Evolutionary conservation across 1,284 basidiomycete species (phyloP).

Genomic region (Irpex sp.): DNA sequence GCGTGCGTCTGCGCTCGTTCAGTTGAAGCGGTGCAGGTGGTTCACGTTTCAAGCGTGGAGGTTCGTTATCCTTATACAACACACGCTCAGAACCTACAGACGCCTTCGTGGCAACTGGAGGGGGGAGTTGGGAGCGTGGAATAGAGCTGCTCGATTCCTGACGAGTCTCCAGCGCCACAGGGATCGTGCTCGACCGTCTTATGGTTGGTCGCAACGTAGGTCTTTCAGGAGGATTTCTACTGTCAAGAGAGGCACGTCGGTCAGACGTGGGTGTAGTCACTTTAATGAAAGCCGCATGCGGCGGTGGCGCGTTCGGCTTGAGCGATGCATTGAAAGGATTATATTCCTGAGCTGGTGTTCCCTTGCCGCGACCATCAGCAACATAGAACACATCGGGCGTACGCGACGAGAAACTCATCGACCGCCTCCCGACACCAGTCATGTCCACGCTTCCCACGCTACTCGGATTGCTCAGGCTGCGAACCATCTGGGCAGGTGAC

Average conservation of each 20-base stretch:
- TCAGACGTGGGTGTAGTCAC: neutral
- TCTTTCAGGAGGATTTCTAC: neutral
- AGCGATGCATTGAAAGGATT: constrained; percentile 10
- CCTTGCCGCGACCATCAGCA: constrained; percentile 16
- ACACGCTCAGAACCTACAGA: neutral
- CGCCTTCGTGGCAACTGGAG: constrained; percentile 1
- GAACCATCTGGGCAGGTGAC: constrained; percentile 6
- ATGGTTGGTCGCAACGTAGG: constrained; percentile 1
- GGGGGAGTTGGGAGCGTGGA: constrained; percentile 6
- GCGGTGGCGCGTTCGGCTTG: neutral
- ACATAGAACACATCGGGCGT: constrained; percentile 42
- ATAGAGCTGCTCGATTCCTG: neutral
- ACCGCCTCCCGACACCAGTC: constrained; percentile 47
- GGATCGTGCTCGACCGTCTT: constrained; percentile 10
- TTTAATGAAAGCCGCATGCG: constrained; percentile 3
- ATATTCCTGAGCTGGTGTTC: constrained; percentile 10
- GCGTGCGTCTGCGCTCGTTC: constrained; percentile 18
- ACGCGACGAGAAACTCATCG: constrained; percentile 28
- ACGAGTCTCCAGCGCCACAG: neutral
- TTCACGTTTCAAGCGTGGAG: neutral
- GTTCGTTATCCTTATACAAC: neutral
- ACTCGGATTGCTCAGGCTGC: constrained; percentile 28
- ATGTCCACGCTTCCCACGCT: constrained; percentile 40
- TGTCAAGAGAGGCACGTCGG: constrained; percentile 3
- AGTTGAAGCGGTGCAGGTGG: neutral